Evolutionary conservation across 345 rosid species (phyloP).

Genomic region (Dimocarpus longan): DNA sequence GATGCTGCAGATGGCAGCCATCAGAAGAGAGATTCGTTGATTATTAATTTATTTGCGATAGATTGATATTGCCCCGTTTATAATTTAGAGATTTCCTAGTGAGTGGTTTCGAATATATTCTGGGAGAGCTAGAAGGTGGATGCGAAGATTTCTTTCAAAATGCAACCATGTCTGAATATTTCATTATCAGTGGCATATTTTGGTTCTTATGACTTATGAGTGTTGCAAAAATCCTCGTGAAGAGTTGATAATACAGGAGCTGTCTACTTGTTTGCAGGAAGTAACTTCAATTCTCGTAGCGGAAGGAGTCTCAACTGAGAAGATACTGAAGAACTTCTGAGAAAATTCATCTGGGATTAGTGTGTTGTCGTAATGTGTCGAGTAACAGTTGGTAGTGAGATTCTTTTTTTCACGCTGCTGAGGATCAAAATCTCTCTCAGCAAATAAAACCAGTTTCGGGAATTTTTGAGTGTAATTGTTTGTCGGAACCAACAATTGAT

Average conservation of each 20-base stretch:
- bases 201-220: too few relatives aligned
- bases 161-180: background rate
- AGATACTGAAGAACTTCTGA: constrained; percentile 90
- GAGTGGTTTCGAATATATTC: too few relatives aligned
- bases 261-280: constrained; percentile 56
- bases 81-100: background rate
- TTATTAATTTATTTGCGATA: background rate
- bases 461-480: background rate
- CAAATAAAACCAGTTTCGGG: constrained; percentile 41
- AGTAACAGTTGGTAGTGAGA: constrained; percentile 17
- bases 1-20: background rate
- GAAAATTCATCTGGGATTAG: constrained; percentile 7
- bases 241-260: background rate
- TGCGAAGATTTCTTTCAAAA: background rate
- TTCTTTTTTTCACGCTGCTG: constrained; percentile 36
- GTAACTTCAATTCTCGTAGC: constrained; percentile 73
- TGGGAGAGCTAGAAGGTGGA: background rate
- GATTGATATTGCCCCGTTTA: background rate
- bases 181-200: background rate
- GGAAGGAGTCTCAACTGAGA: constrained; percentile 71
- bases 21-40: background rate
- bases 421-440: constrained; percentile 24
- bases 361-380: constrained; percentile 34
- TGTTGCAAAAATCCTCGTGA: too few relatives aligned
- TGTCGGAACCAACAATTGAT: background rate